Percentiles rank a stretch among this genome's conserved stretches.
Evolutionary conservation across 768 basidiomycete species (phyloP).

Genomic region (Plicaturopsis crispa): DNA sequence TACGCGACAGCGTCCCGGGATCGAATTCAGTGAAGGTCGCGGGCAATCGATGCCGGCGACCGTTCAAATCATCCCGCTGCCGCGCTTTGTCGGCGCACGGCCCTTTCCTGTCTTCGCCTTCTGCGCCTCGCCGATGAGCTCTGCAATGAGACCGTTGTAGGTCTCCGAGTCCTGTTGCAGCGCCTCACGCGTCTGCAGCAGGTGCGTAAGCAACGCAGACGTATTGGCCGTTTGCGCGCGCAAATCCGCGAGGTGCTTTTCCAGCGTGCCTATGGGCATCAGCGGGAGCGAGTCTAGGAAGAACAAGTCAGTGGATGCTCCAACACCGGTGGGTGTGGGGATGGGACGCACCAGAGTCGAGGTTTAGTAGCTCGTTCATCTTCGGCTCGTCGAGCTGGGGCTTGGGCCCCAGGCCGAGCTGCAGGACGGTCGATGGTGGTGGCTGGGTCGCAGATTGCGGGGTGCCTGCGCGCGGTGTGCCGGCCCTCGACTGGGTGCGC

Average conservation of each 20-base stretch:
- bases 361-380: slow-evolving; percentile 57
- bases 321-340: slow-evolving; percentile 1
- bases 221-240: slow-evolving; percentile 67
- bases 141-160: slow-evolving; percentile 86
- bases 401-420: slow-evolving; percentile 61
- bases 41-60: too few relatives aligned
- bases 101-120: slow-evolving; percentile 67
- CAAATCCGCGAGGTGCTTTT: slow-evolving; percentile 60
- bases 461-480: slow-evolving; percentile 34
- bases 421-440: slow-evolving; percentile 20
- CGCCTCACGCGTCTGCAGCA: slow-evolving; percentile 75
- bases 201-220: slow-evolving; percentile 69
- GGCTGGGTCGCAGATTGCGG: slow-evolving; percentile 32
- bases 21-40: too few relatives aligned
- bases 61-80: slow-evolving; percentile 37
- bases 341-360: slow-evolving; percentile 52
- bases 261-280: slow-evolving; percentile 59
- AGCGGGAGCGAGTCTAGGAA: slow-evolving; percentile 61
- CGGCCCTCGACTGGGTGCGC: slow-evolving; percentile 44
- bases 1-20: too few relatives aligned
- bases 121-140: slow-evolving; percentile 88
- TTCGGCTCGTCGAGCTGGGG: slow-evolving; percentile 65
- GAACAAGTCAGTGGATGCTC: slow-evolving; percentile 5
- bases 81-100: slow-evolving; percentile 36
- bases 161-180: slow-evolving; percentile 84